Evolutionary conservation across 2,329 filamentous ascomycete genomes (phyloP), one percentile per base, ranked within the genome.

Genomic region (Ceratocystis cacaofunesta): DNA sequence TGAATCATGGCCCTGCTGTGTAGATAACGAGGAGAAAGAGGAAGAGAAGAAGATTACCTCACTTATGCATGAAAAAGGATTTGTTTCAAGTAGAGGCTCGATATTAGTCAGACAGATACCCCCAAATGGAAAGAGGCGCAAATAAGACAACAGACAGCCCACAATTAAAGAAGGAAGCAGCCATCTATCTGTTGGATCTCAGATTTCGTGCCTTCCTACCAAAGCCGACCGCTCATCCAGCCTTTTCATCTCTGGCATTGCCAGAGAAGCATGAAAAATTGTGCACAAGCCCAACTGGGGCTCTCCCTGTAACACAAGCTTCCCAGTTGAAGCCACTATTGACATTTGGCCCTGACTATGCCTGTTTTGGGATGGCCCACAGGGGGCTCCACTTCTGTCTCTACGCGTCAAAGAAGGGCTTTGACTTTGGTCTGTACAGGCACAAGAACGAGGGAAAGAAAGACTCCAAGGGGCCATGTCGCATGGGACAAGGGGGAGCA

Each of bases 401-500:
- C 52, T 57, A 19, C 52, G 52, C 52, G 52, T 57, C 52, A 57
- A 52, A 57, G 52, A 57, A 57, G 52, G 52, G 52, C 52, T 57
- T 57, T 57, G 48, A 25, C 48, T 50, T 50, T 41, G 36, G 36
- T 41, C 8, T 50, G 48, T 25, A 22, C 52, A 57, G 52, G 52
- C 4, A 57, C 52, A 32, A 15, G 12, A 57, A 25, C 50, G 25
- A 55, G 50, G 25, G 17, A 55, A 12, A 57, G 25, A 57, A 28
- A 30, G n/a, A 32, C 8, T 15, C 15, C 52, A 57, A 57, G 52
- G 48, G 28, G 30, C 36, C 52, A n/a, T 32, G 52, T 15, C 19
- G 52, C 52, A 57, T 30, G 8, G 52, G 52, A 57, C 52, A 57
- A 57, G 52, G 52, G 28, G 22, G 5, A 32, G 15, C 30, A 30